phyloP scores from a whole-genome alignment of 345 rosid species.

The Brassica carinata region DNA sequence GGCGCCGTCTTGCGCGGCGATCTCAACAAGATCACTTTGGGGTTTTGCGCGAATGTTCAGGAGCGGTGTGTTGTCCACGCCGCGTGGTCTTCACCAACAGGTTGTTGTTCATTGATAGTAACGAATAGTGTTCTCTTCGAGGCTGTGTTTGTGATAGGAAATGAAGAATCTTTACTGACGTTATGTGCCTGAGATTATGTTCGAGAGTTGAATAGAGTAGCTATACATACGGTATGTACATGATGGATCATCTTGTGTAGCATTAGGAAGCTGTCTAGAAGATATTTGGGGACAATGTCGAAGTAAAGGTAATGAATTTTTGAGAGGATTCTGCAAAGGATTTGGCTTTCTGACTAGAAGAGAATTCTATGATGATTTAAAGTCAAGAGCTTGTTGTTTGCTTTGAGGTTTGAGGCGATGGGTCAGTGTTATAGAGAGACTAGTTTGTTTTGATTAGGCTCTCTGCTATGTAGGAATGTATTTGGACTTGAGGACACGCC shows the following conservation, averaged over 20 bases:
- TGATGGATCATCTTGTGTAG: background rate
- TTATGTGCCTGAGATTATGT: conserved; percentile 1
- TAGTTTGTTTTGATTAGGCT: background rate
- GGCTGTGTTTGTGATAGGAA: background rate
- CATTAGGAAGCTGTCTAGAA: background rate
- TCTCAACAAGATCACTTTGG: conserved; percentile 90
- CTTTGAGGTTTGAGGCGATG: background rate
- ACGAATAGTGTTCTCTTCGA: background rate
- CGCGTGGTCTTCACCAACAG: conserved; percentile 98
- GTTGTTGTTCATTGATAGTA: conserved; percentile 35
- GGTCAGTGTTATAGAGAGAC: background rate
- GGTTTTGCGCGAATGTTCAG: conserved; percentile 92
- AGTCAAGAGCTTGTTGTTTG: background rate
- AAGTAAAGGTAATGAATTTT: background rate
- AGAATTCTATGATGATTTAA: background rate
- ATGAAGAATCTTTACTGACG: background rate
- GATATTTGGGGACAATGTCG: background rate
- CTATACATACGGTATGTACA: background rate
- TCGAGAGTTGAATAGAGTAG: conserved; percentile 4
- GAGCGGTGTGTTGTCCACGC: conserved; percentile 95
- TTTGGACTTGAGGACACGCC: background rate
- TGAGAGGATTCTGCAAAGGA: background rate
- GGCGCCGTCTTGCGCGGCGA: conserved; percentile 95
- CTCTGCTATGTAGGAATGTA: background rate
- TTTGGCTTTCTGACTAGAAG: background rate